phyloP scores from a whole-genome alignment of 208 protist genomes.

The Leishmania braziliensis region DNA sequence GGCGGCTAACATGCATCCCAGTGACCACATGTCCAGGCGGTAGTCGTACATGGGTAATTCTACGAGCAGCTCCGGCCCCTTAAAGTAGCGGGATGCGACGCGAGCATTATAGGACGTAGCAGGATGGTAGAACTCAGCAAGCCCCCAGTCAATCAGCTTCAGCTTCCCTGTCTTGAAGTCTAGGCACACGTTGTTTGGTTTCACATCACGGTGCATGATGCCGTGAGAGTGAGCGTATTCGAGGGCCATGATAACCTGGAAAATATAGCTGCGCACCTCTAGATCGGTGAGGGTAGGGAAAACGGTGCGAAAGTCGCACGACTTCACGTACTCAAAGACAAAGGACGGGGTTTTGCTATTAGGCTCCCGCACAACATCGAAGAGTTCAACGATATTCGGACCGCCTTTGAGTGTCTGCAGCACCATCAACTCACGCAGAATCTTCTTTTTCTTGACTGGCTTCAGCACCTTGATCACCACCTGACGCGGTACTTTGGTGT shows the following conservation, averaged over 20 bases:
- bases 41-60: conserved; percentile 99
- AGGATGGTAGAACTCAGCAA: conserved; percentile 99
- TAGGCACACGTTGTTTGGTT: conserved; percentile 99
- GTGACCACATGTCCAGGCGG: conserved; percentile 99
- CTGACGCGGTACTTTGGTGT: conserved; percentile 79
- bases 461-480: conserved; percentile 99
- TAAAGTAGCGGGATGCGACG: conserved; percentile 99
- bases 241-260: conserved; percentile 96
- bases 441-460: conserved; percentile 99
- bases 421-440: conserved; percentile 99
- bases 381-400: conserved; percentile 98
- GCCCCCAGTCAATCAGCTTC: conserved; percentile 98
- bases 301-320: conserved; percentile 96
- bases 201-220: conserved; percentile 99
- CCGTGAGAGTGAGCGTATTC: conserved; percentile 98
- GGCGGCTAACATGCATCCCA: conserved; percentile 99
- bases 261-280: conserved; percentile 99
- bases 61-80: conserved; percentile 98
- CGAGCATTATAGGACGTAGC: conserved; percentile 98
- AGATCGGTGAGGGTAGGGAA: conserved; percentile 97
- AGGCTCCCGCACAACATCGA: conserved; percentile 98
- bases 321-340: conserved; percentile 99
- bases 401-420: conserved; percentile 98
- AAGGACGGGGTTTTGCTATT: conserved; percentile 98
- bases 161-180: conserved; percentile 96